Percentiles rank a stretch among this genome's conserved stretches.
Evolutionary conservation across 768 basidiomycete species (phyloP).

Genomic region (Suillus variegatus): DNA sequence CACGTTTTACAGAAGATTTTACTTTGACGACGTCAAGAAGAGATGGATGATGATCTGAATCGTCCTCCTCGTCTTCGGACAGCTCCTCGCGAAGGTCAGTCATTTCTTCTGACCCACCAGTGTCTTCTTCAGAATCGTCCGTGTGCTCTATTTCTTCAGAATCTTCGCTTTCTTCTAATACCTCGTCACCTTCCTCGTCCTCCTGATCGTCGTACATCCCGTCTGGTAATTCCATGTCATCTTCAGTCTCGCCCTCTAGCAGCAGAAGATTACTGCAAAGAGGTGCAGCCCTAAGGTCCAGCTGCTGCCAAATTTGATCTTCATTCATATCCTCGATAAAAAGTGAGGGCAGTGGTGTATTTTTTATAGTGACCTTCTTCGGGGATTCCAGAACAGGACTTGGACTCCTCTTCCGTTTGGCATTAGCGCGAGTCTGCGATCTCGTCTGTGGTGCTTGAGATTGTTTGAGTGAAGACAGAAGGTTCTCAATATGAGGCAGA

Average conservation of each 20-base stretch:
- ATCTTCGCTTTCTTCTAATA: conserved; percentile 27
- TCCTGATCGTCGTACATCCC: conserved; percentile 33
- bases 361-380: conserved; percentile 38
- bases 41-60: conserved; percentile 29
- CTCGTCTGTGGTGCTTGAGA: conserved; percentile 73
- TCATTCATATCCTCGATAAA: conserved; percentile 78
- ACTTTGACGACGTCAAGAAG: conserved; percentile 27
- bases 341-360: conserved; percentile 76
- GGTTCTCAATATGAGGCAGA: conserved; percentile 58
- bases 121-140: conserved; percentile 25
- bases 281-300: conserved; percentile 76
- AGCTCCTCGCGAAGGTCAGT: conserved; percentile 39
- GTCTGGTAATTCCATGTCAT: conserved; percentile 14
- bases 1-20: conserved; percentile 26
- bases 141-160: conserved; percentile 32
- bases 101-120: conserved; percentile 25
- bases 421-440: conserved; percentile 52
- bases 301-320: conserved; percentile 92
- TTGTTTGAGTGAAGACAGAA: conserved; percentile 71
- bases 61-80: conserved; percentile 38
- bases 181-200: conserved; percentile 35
- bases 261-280: conserved; percentile 72
- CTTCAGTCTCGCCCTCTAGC: conserved; percentile 52
- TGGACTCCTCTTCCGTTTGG: conserved; percentile 44
- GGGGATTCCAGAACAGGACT: conserved; percentile 35